Evolutionary conservation across 345 rosid genomes (phyloP).

Genomic region (Turritis glabra): DNA sequence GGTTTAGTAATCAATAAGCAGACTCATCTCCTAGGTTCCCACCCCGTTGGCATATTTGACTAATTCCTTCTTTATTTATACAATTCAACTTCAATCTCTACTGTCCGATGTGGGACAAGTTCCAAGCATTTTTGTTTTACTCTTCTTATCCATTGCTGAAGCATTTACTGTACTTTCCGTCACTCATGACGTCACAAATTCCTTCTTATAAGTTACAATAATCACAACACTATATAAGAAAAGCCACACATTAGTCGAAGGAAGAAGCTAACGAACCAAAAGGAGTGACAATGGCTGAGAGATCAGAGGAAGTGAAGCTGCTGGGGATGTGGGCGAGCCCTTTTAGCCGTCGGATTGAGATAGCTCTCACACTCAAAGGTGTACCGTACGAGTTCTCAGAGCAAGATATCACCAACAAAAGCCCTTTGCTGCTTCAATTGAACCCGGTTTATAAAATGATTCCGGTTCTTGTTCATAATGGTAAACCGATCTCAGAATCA

Average conservation of each 20-base stretch:
- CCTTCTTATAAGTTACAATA: background rate
- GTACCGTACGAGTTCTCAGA: conserved; percentile 37
- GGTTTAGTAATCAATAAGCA: conserved; percentile 24
- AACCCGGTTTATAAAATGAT: conserved; percentile 44
- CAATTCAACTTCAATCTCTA: background rate
- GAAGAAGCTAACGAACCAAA: background rate
- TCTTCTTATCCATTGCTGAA: too few relatives aligned
- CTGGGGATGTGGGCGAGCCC: conserved; percentile 43
- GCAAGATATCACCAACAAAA: conserved; percentile 37
- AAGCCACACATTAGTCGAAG: background rate
- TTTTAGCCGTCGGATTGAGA: conserved; percentile 38
- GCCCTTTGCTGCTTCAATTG: conserved; percentile 29
- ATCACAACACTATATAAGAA: too few relatives aligned
- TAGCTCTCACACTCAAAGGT: conserved; percentile 46
- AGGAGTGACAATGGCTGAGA: conserved; percentile 13
- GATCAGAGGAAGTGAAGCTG: conserved; percentile 45
- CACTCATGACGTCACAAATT: conserved; percentile 11
- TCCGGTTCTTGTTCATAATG: conserved; percentile 48
- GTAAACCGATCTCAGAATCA: conserved; percentile 45
- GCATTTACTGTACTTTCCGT: too few relatives aligned
- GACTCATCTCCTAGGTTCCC: conserved; percentile 14
- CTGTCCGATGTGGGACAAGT: conserved; percentile 28
- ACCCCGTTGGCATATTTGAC: background rate
- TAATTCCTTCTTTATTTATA: background rate
- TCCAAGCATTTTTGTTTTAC: background rate